phyloP scores from a whole-genome alignment of 2,329 filamentous ascomycete genomes.

The Paracamarosporium sp. region DNA sequence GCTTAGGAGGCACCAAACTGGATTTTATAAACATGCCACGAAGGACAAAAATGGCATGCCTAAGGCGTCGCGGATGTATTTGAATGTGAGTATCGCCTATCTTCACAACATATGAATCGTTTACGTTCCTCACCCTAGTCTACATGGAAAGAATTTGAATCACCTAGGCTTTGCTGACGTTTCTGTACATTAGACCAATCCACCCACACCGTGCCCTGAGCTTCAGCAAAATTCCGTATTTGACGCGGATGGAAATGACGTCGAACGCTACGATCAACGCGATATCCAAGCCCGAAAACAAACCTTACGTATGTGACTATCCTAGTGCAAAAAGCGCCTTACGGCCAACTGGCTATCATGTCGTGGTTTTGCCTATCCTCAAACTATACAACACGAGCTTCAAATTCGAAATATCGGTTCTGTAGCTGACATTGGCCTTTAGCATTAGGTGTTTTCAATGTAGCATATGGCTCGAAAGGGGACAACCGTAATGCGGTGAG shows the following conservation, averaged over 20 bases:
- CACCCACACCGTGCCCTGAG: neutral
- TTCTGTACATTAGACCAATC: neutral
- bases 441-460: neutral
- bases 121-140: no score
- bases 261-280: neutral
- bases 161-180: neutral
- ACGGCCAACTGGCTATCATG: no score
- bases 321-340: no score
- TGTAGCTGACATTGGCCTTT: neutral
- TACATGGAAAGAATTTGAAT: no score
- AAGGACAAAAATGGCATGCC: neutral
- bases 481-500: neutral
- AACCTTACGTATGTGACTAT: neutral
- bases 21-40: neutral
- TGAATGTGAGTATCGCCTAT: neutral
- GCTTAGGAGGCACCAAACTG: neutral
- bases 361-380: no score
- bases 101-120: neutral
- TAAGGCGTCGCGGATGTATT: neutral
- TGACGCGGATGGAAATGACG: neutral
- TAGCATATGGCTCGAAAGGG: neutral
- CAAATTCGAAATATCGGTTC: neutral
- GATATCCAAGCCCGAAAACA: neutral
- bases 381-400: no score
- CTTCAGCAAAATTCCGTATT: neutral